Base-by-base conservation (phyloP, 1,284 basidiomycete species). In the Paramarasmius palmivorus region DNA sequence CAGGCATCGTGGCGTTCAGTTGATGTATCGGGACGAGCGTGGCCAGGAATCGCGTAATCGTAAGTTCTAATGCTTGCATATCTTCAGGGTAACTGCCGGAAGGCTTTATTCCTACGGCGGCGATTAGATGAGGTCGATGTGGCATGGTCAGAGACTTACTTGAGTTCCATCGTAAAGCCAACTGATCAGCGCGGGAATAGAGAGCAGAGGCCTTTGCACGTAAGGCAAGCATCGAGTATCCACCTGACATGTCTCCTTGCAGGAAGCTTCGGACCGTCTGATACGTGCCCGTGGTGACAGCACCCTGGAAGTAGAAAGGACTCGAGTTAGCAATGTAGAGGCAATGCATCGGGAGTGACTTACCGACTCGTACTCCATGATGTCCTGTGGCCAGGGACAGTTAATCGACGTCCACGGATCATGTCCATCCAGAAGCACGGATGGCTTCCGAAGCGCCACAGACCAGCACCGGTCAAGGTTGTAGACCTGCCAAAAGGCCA, bases 181-280 rank as follows among this genome's bases (percentile, higher is more conserved):
- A 66, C 51, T 75, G 72, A 57, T 83, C 78, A 32, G 88, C 86
- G 40, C 79, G 81, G 53, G 88, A 78, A 61, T 86, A 86, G 20
- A 92, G 74, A 14, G 86, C 79, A n/a, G 88, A 83, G 9, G 86
- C 86, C 68, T 91, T 91, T 44, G 79, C 84, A 58, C 86, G 83
- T 55, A 88, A 68, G 5, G 87, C 84, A 26, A 74, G 70, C 35
- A 76, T 75, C 5, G 86, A 84, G 65, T 85, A 88, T 19, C 84
- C 80, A 48, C 74, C 77, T 5, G 79, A 74, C 35, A 80, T 70
- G 52, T 81, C 79, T 35, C 78, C 83, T 53, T 81, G 74, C 52
- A 89, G 76, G 68, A 89, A 89, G 39, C 78, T 71, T 53, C 76
- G 77, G 52, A 83, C 76, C 9, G 84, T 86, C 38, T 82, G 80